Base-by-base conservation (phyloP, 2,329 filamentous ascomycete species). In the Talaromyces sp. region DNA sequence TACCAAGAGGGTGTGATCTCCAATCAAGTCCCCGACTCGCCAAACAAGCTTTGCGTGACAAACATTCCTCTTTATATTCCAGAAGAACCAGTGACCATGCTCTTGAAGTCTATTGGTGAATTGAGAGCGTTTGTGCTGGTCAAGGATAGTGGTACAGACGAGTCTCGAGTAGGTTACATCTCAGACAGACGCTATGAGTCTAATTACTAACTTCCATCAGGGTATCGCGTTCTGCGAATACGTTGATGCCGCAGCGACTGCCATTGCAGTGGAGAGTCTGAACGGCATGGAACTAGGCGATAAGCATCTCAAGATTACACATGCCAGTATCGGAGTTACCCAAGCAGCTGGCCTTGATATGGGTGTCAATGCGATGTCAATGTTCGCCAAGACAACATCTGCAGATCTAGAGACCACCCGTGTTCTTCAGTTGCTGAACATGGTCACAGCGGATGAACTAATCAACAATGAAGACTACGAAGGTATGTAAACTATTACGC, bases 151-250 rank as follows among this genome's bases (percentile, higher is more conserved):
- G 87, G 88, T 68, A 94, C 91, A 1, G 93, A 93, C 63, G 91
- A 97, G 78, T 96, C 93, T 63, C 86, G 92, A 71, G 92, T 95
- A 85, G 82, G 89, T 82, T 27, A 22, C n/a, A 35, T 41, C 7
- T 13, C 8, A 41, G 25, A 17, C 27, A 10, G 27, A 33, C n/a
- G 13, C 7, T 39, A 15, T 49, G 15, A 11, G 37, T 49, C 22
- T 10, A 17, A 13, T 61, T 10, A 62, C 57, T 70, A 62, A 70
- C 60, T 69, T 67, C 37, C 22, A 25, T 61, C 69, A 97, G 90
- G 95, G 95, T 37, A 93, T 99, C 72, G 94, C 94, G 0, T 99
- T 99, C 82, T 96, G 92, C 79, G 96, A 99, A 78, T 99, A 97
- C 72, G 84, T 86, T 62, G 92, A 98, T 67, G 85, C 92, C 8